phyloP scores from a whole-genome alignment of 345 rosid species.

The Adansonia digitata region DNA sequence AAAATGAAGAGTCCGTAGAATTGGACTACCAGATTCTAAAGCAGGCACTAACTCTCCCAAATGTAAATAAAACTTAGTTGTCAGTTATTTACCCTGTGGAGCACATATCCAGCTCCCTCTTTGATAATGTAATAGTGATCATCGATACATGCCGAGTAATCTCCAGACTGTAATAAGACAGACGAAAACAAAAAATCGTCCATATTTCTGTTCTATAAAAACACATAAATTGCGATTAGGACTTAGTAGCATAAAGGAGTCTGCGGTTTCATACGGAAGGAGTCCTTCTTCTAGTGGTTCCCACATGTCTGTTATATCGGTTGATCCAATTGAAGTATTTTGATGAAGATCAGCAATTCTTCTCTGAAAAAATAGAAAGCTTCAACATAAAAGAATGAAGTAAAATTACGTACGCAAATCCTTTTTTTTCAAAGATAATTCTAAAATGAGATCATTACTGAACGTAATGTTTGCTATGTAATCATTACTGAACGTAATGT shows the following conservation, averaged over 20 bases:
- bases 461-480: no score
- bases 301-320: conserved; percentile 79
- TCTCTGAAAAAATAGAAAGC: conserved; percentile 41
- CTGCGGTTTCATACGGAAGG: conserved; percentile 44
- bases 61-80: not conserved
- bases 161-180: conserved; percentile 23
- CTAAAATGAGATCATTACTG: no score
- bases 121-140: conserved; percentile 30
- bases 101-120: conserved; percentile 29
- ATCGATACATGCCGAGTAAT: conserved; percentile 30
- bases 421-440: no score
- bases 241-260: conserved; percentile 1
- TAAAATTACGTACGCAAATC: not conserved
- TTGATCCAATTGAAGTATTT: conserved; percentile 70
- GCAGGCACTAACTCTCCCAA: not conserved
- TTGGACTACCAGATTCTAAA: not conserved
- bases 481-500: no score
- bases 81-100: conserved; percentile 28
- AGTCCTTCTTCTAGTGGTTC: conserved; percentile 88
- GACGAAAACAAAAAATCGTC: conserved; percentile 3
- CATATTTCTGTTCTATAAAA: conserved; percentile 6
- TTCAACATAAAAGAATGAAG: not conserved
- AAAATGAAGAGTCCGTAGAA: no score
- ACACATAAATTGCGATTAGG: not conserved
- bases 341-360: conserved; percentile 83